Evolutionary conservation across 495 filamentous ascomycete genomes (phyloP).

Genomic region (Hypoxylon subgilvum): DNA sequence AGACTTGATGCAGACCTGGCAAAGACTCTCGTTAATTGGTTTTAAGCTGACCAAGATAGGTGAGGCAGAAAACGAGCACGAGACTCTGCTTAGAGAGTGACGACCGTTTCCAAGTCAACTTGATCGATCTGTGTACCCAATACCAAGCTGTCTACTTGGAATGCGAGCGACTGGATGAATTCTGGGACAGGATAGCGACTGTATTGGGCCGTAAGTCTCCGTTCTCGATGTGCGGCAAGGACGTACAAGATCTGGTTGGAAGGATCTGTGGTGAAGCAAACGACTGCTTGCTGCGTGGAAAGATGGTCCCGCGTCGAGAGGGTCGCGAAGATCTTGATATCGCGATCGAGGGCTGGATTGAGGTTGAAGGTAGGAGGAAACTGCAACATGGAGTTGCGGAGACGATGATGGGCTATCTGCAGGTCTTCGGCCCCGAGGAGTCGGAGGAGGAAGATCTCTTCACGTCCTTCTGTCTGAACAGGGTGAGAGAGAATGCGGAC

Average conservation of each 20-base stretch:
- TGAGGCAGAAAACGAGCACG: not conserved
- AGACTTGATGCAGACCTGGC: too few species aligned
- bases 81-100: not conserved
- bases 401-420: not conserved
- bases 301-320: not conserved
- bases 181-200: not conserved
- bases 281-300: not conserved
- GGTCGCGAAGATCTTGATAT: not conserved
- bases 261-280: not conserved
- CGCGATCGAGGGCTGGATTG: not conserved
- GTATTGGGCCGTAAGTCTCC: not conserved
- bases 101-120: not conserved
- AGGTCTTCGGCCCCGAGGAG: not conserved
- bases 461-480: not conserved
- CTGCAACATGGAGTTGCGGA: not conserved
- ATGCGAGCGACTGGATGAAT: not conserved
- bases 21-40: too few species aligned
- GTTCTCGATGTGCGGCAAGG: not conserved
- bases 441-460: not conserved
- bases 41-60: too few species aligned
- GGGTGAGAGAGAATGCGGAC: not conserved
- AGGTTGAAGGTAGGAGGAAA: slow-evolving; percentile 2
- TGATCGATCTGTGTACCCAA: not conserved
- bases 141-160: not conserved
- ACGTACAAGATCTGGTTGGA: not conserved